phyloP scores from a whole-genome alignment of 2,329 filamentous ascomycete species.

The Arthrinium puccinioides region DNA sequence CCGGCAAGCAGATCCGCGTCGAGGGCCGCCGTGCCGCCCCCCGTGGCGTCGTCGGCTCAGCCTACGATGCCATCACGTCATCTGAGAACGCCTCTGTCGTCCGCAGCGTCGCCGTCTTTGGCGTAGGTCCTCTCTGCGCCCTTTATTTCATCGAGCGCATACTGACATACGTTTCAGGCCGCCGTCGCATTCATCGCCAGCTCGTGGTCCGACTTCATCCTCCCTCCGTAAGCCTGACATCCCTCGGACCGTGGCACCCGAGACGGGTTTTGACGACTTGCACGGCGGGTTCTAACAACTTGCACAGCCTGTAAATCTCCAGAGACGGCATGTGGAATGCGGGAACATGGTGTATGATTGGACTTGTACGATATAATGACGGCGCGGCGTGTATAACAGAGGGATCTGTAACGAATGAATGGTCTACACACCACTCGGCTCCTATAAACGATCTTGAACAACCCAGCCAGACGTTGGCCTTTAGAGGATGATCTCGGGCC shows the following conservation, averaged over 20 bases:
- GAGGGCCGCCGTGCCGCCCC: conserved; percentile 35
- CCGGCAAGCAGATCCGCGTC: conserved; percentile 53
- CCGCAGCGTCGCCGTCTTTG: conserved; percentile 60
- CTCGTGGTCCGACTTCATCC: conserved; percentile 59
- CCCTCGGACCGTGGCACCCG: not conserved
- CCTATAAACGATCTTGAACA: too few relatives aligned
- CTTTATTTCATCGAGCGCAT: not conserved
- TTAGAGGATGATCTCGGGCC: too few relatives aligned
- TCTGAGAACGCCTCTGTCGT: conserved; percentile 64
- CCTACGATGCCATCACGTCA: conserved; percentile 56
- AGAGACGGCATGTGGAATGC: not conserved
- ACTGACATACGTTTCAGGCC: conserved; percentile 32
- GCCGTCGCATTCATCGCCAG: conserved; percentile 62
- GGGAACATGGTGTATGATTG: not conserved
- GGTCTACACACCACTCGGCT: too few relatives aligned
- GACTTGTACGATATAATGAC: conserved; percentile 3
- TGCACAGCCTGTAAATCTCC: not conserved
- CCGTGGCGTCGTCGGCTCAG: conserved; percentile 47
- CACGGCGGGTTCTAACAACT: not conserved
- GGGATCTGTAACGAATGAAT: too few relatives aligned
- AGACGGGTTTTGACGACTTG: not conserved
- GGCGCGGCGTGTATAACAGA: conserved; percentile 1
- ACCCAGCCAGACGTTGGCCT: too few relatives aligned
- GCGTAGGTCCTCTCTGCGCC: conserved; percentile 42
- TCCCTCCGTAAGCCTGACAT: conserved; percentile 50